Conservation (phyloP, 345 rosid genomes). For the Eucalyptus dawsonii region DNA sequence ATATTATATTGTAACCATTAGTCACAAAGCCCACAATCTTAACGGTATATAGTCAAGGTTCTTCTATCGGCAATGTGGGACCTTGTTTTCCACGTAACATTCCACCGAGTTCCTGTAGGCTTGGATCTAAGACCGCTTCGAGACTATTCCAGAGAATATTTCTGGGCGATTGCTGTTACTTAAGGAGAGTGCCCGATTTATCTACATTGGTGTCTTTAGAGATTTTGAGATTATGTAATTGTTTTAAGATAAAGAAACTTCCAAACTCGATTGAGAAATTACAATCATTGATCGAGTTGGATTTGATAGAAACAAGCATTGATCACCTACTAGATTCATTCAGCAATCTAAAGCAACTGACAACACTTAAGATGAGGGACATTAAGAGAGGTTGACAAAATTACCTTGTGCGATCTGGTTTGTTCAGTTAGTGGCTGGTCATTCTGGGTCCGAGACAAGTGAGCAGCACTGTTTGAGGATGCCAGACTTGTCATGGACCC, state of each 20-base stretch:
- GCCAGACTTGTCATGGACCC: not conserved
- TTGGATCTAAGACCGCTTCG: too few species aligned
- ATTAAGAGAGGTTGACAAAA: not conserved
- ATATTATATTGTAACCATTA: too few species aligned
- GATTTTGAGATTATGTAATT: rapidly evolving
- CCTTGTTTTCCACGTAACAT: too few species aligned
- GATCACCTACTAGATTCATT: not conserved
- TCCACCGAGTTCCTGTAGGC: too few species aligned
- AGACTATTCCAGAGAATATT: too few species aligned
- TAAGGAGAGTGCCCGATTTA: not conserved
- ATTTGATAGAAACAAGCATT: not conserved
- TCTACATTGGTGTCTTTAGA: rapidly evolving
- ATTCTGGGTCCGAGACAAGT: too few species aligned
- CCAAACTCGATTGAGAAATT: not conserved
- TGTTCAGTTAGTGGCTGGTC: too few species aligned
- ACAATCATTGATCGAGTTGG: not conserved
- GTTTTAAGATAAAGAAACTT: not conserved
- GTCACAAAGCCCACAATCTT: too few species aligned
- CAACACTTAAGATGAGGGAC: not conserved
- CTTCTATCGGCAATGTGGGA: too few species aligned
- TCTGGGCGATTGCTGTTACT: not conserved
- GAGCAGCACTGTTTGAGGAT: not conserved
- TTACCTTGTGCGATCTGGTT: rapidly evolving
- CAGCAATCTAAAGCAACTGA: not conserved
- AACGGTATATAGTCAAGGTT: too few species aligned